Conservation (phyloP, 2,329 filamentous ascomycete species). For the Xylariaceae sp. region DNA sequence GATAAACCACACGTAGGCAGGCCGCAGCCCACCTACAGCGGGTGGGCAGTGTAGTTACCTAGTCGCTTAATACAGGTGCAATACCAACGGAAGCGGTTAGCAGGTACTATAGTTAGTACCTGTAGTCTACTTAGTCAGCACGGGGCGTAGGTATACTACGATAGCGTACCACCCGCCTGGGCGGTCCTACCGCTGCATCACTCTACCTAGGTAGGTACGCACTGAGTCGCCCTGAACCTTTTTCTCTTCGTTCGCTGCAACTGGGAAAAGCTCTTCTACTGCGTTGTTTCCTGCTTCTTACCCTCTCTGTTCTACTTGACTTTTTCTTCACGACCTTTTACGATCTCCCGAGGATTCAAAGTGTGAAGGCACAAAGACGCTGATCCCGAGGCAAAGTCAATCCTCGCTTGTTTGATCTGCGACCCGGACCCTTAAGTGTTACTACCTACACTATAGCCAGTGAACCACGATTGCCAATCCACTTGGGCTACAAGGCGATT, state of each 20-base stretch:
- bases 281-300: conserved; percentile 4
- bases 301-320: background rate
- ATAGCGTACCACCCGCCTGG: too few relatives aligned
- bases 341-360: conserved; percentile 2
- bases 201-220: background rate
- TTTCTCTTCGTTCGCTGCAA: conserved; percentile 9
- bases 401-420: conserved; percentile 5
- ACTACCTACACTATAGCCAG: background rate
- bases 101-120: too few relatives aligned
- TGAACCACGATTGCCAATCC: conserved; percentile 6
- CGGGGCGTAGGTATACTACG: background rate
- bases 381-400: background rate
- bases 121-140: too few relatives aligned
- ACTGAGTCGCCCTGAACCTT: conserved; percentile 5
- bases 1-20: too few relatives aligned
- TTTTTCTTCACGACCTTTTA: background rate
- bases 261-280: conserved; percentile 5
- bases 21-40: too few relatives aligned
- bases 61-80: too few relatives aligned
- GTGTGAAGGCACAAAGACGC: background rate
- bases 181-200: too few relatives aligned
- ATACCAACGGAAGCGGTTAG: too few relatives aligned
- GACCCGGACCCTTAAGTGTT: conserved; percentile 7
- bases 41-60: too few relatives aligned
- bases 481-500: conserved; percentile 18